Percentiles rank a stretch among this genome's conserved stretches.
These are phyloP conservation scores for Recurvomyces mirabilis DNA, from an alignment of 495 filamentous ascomycete species.

Conservation along the genomic window DNA sequence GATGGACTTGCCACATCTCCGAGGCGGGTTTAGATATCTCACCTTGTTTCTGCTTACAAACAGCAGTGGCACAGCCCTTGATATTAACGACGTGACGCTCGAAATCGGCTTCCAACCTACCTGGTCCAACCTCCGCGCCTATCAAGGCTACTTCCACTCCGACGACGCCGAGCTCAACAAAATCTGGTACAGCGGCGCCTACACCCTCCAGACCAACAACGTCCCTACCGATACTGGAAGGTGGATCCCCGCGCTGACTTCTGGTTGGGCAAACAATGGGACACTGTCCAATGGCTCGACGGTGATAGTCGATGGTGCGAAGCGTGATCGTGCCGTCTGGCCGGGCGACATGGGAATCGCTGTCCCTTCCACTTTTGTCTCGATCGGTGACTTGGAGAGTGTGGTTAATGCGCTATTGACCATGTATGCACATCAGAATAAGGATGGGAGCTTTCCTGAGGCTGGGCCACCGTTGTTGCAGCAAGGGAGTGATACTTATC, in stretches of 20 bases:
- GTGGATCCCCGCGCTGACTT: constrained; percentile 37
- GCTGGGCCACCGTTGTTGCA: constrained; percentile 48
- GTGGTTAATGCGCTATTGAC: constrained; percentile 50
- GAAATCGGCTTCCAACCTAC: constrained; percentile 46
- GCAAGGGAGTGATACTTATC: constrained; percentile 26
- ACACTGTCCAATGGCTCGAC: constrained; percentile 42
- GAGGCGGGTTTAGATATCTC: constrained; percentile 37
- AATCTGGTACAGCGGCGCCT: constrained; percentile 31
- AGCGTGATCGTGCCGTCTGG: constrained; percentile 22
- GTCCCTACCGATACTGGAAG: constrained; percentile 45
- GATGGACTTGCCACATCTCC: constrained; percentile 24
- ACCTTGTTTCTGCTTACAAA: constrained; percentile 32
- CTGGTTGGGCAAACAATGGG: constrained; percentile 37
- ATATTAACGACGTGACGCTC: constrained; percentile 9
- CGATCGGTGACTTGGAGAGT: constrained; percentile 47
- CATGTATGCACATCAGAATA: constrained; percentile 47
- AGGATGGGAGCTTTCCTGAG: constrained; percentile 34
- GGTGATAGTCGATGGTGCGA: constrained; percentile 24
- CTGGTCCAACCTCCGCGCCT: constrained; percentile 36
- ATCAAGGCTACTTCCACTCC: constrained; percentile 47
- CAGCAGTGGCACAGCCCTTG: constrained; percentile 6
- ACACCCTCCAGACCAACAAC: constrained; percentile 39
- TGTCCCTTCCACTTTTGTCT: constrained; percentile 25
- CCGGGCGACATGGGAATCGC: constrained; percentile 23
- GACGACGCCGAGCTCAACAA: constrained; percentile 43